Percentiles rank a stretch among this genome's conserved stretches.
phyloP scores from a whole-genome alignment of 108 stramenopile genomes.

The Nitzschia palea region DNA sequence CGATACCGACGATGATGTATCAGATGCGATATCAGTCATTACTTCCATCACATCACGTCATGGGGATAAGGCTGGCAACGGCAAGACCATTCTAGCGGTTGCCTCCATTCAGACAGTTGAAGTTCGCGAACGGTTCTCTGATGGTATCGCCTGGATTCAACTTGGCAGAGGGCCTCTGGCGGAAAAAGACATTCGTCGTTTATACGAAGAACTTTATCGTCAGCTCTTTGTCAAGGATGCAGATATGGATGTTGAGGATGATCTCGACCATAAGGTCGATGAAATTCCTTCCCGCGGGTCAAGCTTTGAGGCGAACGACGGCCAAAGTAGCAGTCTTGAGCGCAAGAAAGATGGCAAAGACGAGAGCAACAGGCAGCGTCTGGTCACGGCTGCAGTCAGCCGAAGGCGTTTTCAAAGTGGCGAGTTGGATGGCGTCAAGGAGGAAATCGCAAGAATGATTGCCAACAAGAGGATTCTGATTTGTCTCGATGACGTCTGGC shows the following conservation, averaged over 20 bases:
- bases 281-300: slow-evolving; percentile 33
- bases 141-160: slow-evolving; percentile 89
- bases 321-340: slow-evolving; percentile 2
- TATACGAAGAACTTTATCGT: slow-evolving; percentile 84
- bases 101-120: slow-evolving; percentile 90
- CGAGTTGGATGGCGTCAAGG: slow-evolving; percentile 84
- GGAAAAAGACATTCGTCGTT: slow-evolving; percentile 75
- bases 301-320: slow-evolving; percentile 27
- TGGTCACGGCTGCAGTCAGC: slow-evolving; percentile 56
- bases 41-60: slow-evolving; percentile 87
- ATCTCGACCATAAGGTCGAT: slow-evolving; percentile 33
- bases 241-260: slow-evolving; percentile 45
- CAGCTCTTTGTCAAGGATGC: slow-evolving; percentile 68
- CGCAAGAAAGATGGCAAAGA: background rate
- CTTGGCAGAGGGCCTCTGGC: slow-evolving; percentile 69
- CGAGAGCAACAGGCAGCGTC: slow-evolving; percentile 29
- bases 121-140: slow-evolving; percentile 81
- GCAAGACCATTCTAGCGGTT: slow-evolving; percentile 83
- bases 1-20: slow-evolving; percentile 59
- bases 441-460: slow-evolving; percentile 67
- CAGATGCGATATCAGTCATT: slow-evolving; percentile 53
- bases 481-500: slow-evolving; percentile 84
- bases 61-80: slow-evolving; percentile 88
- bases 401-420: slow-evolving; percentile 77
- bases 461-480: slow-evolving; percentile 66